Percentiles rank a stretch among this genome's conserved stretches.
Conservation (phyloP, 1,284 basidiomycete species). For the Malassezia brasiliensis region DNA sequence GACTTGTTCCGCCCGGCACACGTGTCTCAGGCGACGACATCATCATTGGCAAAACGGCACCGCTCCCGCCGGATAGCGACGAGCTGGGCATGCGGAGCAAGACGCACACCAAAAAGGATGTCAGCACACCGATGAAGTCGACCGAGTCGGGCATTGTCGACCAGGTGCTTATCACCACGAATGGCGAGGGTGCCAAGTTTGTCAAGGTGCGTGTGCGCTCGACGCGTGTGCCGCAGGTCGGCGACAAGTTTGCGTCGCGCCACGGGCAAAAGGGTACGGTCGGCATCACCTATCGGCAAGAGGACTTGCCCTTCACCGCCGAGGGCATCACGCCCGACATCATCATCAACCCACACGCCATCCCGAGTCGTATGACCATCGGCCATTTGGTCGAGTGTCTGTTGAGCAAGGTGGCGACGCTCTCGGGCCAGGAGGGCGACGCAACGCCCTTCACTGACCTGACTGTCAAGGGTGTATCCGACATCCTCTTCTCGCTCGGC, state of each 20-base stretch:
- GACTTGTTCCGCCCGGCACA: constrained; percentile 87
- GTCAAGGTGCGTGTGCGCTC: constrained; percentile 95
- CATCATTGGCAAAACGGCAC: constrained; percentile 97
- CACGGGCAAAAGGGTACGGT: constrained; percentile 99
- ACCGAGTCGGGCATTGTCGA: constrained; percentile 97
- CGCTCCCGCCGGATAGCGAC: constrained; percentile 88
- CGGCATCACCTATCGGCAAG: constrained; percentile 96
- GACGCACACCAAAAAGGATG: constrained; percentile 80
- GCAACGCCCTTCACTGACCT: constrained; percentile 97
- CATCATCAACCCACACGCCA: constrained; percentile 98
- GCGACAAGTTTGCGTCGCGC: constrained; percentile 98
- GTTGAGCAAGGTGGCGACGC: constrained; percentile 86
- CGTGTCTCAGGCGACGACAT: constrained; percentile 95
- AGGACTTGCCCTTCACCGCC: constrained; percentile 97
- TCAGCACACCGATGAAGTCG: constrained; percentile 92
- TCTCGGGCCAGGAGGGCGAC: constrained; percentile 92
- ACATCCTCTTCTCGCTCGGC: constrained; percentile 36
- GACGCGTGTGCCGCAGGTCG: constrained; percentile 89
- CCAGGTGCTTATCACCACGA: constrained; percentile 92
- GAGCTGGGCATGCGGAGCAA: constrained; percentile 90
- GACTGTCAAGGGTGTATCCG: constrained; percentile 69
- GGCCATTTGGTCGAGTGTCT: constrained; percentile 98
- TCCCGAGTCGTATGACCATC: constrained; percentile 99
- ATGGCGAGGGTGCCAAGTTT: constrained; percentile 90
- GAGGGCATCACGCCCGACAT: constrained; percentile 94